phyloP scores from a whole-genome alignment of 768 basidiomycete genomes.

The Panus rudis region DNA sequence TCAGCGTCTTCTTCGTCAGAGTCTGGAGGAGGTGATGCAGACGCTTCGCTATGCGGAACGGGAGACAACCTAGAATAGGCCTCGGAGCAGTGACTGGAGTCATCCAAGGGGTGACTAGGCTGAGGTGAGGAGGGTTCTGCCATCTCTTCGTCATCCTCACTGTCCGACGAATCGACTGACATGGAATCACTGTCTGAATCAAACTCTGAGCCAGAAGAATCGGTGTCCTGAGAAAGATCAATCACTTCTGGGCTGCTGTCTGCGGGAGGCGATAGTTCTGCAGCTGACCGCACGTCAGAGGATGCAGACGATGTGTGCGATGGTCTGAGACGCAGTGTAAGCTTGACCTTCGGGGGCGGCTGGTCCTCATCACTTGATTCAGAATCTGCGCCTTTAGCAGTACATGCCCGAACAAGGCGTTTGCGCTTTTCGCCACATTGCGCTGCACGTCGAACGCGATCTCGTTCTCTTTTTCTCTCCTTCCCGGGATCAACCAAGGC shows the following conservation, averaged over 20 bases:
- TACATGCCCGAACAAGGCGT: constrained; percentile 29
- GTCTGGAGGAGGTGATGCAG: constrained; percentile 52
- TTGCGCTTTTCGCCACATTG: constrained; percentile 43
- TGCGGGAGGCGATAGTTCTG: too few species aligned
- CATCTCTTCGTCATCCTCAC: constrained; percentile 29
- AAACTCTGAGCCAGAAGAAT: constrained; percentile 26
- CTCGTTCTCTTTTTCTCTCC: constrained; percentile 26
- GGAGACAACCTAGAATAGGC: too few species aligned
- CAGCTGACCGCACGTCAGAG: constrained; percentile 6
- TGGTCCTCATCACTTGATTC: constrained; percentile 26
- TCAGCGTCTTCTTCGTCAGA: constrained; percentile 41
- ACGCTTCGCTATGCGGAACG: constrained; percentile 14
- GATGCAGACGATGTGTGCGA: constrained; percentile 18
- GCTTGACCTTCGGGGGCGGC: constrained; percentile 60
- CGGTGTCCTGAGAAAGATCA: constrained; percentile 33
- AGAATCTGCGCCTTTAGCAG: constrained; percentile 18
- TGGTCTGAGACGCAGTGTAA: constrained; percentile 56
- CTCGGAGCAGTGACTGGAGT: too few species aligned
- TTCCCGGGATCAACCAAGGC: constrained; percentile 18
- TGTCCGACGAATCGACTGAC: constrained; percentile 28
- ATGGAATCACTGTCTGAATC: constrained; percentile 34
- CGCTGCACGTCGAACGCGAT: constrained; percentile 24
- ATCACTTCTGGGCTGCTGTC: constrained; percentile 31
- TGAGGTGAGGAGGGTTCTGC: constrained; percentile 26
- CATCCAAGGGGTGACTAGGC: constrained; percentile 23